These are phyloP conservation scores for Plicaturopsis crispa DNA, from an alignment of 768 basidiomycete species.

Conservation along the genomic window DNA sequence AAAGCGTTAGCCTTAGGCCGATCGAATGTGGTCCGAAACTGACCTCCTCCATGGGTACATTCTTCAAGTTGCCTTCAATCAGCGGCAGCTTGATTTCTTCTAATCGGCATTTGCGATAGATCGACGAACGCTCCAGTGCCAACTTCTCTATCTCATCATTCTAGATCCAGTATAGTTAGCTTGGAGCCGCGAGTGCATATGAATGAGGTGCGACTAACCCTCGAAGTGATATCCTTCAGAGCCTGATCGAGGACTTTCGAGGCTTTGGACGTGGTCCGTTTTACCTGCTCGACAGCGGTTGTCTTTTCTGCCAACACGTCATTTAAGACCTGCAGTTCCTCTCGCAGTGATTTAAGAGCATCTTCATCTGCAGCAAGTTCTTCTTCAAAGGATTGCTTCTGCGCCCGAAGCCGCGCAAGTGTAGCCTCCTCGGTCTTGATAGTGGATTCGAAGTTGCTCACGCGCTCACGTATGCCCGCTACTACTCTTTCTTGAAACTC, in stretches of 20 bases:
- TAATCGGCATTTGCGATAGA: slow-evolving; percentile 88
- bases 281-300: slow-evolving; percentile 67
- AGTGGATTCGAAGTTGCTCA: slow-evolving; percentile 44
- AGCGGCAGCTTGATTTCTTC: slow-evolving; percentile 88
- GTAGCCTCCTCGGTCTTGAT: slow-evolving; percentile 45
- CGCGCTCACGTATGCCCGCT: slow-evolving; percentile 52
- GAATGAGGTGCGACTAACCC: slow-evolving; percentile 37
- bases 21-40: slow-evolving; percentile 10
- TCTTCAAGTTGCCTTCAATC: slow-evolving; percentile 63
- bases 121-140: slow-evolving; percentile 74
- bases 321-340: slow-evolving; percentile 53
- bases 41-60: slow-evolving; percentile 95
- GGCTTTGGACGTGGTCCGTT: slow-evolving; percentile 61
- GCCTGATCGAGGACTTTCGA: slow-evolving; percentile 77
- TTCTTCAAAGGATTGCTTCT: slow-evolving; percentile 43
- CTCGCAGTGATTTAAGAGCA: slow-evolving; percentile 46
- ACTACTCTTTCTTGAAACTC: slow-evolving; percentile 81
- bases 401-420: slow-evolving; percentile 43
- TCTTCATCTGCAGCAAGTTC: slow-evolving; percentile 57
- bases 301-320: slow-evolving; percentile 67
- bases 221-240: slow-evolving; percentile 81
- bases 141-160: slow-evolving; percentile 90
- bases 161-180: slow-evolving; percentile 24
- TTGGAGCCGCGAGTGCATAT: slow-evolving; percentile 6
- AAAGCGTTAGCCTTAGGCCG: background rate